phyloP scores from a whole-genome alignment of 1,284 basidiomycete species.

The Neolentinus lepideus region DNA sequence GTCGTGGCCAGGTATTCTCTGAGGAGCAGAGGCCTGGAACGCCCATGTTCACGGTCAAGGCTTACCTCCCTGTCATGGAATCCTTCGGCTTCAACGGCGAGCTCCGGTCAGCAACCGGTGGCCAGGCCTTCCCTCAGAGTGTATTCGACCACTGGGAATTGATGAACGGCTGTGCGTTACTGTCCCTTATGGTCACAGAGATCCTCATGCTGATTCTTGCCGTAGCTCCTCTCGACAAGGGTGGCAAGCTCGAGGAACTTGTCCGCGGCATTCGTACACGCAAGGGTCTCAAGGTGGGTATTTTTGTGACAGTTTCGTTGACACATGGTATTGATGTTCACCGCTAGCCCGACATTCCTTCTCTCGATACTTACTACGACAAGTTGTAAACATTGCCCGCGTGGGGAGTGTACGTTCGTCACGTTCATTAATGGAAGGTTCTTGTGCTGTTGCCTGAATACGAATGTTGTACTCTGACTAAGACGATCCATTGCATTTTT shows the following conservation, averaged over 20 bases:
- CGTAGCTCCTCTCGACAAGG: constrained; percentile 74
- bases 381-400: constrained; percentile 33
- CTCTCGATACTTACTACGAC: constrained; percentile 88
- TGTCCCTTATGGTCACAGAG: constrained; percentile 15
- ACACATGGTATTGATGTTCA: constrained; percentile 3
- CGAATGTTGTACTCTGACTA: neutral
- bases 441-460: neutral
- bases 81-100: constrained; percentile 99
- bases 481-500: neutral
- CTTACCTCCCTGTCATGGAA: constrained; percentile 94
- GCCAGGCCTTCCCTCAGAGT: constrained; percentile 97
- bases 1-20: constrained; percentile 97
- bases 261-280: constrained; percentile 80
- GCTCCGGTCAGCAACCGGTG: constrained; percentile 87
- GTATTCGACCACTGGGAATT: constrained; percentile 93
- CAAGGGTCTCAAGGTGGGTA: constrained; percentile 85
- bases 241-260: constrained; percentile 85
- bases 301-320: no score
- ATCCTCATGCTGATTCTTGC: constrained; percentile 5
- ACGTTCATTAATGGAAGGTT: neutral
- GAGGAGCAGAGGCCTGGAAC: constrained; percentile 98
- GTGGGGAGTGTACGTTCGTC: neutral
- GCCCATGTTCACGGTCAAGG: constrained; percentile 99
- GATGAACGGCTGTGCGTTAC: constrained; percentile 69
- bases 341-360: constrained; percentile 72